A percentile compares a stretch with the other conserved stretches of the same genome.
These are phyloP conservation scores for Protomyces lactucae-debilis DNA, from an alignment of 1,139 yeast species.

Conservation along the genomic window DNA sequence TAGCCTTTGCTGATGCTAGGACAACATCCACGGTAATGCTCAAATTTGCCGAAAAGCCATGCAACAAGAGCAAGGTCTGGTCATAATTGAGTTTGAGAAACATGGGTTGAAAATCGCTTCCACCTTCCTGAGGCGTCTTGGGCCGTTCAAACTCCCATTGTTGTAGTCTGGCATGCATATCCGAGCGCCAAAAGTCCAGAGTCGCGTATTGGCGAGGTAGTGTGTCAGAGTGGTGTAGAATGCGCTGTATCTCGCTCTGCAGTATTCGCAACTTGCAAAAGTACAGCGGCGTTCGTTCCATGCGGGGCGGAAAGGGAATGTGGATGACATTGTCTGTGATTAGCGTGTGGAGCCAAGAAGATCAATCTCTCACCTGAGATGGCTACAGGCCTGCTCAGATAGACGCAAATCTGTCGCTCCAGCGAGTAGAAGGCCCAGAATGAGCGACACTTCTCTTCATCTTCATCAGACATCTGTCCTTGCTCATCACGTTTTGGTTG, in stretches of 20 bases:
- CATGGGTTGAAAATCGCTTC: constrained; percentile 66
- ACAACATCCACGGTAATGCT: constrained; percentile 53
- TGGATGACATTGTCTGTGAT: constrained; percentile 41
- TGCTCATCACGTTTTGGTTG: constrained; percentile 38
- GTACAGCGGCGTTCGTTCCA: constrained; percentile 42
- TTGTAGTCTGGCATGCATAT: constrained; percentile 51
- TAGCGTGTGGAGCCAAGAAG: neutral
- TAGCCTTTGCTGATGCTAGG: constrained; percentile 59
- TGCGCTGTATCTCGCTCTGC: constrained; percentile 72
- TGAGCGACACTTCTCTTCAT: constrained; percentile 66
- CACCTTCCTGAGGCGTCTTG: constrained; percentile 54
- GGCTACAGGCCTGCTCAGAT: constrained; percentile 67
- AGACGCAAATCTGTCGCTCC: constrained; percentile 73
- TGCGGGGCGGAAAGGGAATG: constrained; percentile 6
- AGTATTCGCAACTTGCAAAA: constrained; percentile 59
- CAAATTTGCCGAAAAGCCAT: constrained; percentile 72
- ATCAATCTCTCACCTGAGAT: constrained; percentile 41
- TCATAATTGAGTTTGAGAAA: constrained; percentile 71
- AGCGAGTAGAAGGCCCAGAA: constrained; percentile 87
- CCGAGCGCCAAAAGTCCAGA: constrained; percentile 56
- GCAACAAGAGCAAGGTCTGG: constrained; percentile 66
- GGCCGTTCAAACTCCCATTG: constrained; percentile 61
- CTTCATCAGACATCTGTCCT: constrained; percentile 3
- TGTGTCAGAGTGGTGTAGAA: constrained; percentile 64
- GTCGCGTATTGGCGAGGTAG: constrained; percentile 59